Base-by-base conservation (phyloP, 345 rosid genomes). In the Populus euphratica region DNA sequence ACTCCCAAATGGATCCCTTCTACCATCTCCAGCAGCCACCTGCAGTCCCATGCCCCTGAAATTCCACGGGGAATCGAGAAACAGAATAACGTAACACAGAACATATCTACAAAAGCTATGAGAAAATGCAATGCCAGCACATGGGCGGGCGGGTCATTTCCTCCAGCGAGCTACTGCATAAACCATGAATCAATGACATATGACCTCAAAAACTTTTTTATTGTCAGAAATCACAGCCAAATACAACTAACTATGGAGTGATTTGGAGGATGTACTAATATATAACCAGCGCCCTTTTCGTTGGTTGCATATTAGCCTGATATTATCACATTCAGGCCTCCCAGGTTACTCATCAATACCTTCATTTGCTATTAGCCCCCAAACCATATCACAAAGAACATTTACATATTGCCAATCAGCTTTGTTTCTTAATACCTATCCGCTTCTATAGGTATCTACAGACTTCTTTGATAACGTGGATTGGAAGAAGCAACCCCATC, bases 401-500 rank as follows among this genome's bases (percentile, higher is more conserved):
- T 68, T 56, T 59, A 41, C 5, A 11, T 54, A 52, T 54, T 54
- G 21, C 4, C 61, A 2, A 54, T 54, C 25, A 23, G 33, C 44
- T 70, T 8, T 44, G 75, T 36, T 31, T 49, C 41, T 29, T 54
- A 52, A 56, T 56, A 12, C 66, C 1, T 27, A 72, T 21, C 35
- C 18, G 39, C 63, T 14, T 65, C n/a, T 8, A 20, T 2, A 13
- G 43, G 39, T 61, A 68, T 35, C 84, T 88, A 90, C 68, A 81
- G 70, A 75, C 91, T 88, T 79, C 90, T 85, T 39, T 86, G 90
- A 85, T 84, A 85, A 9, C 87, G 85, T 3, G 74, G 76, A 68
- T 77, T 79, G 35, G 81, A 54, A 18, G 81, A 64, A 75, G 72
- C 27, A 5, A 33, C 25, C 6, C 44, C 77, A 68, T 85, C 86